phyloP scores from a whole-genome alignment of 768 basidiomycete genomes.

The Leucogyrophana mollusca region DNA sequence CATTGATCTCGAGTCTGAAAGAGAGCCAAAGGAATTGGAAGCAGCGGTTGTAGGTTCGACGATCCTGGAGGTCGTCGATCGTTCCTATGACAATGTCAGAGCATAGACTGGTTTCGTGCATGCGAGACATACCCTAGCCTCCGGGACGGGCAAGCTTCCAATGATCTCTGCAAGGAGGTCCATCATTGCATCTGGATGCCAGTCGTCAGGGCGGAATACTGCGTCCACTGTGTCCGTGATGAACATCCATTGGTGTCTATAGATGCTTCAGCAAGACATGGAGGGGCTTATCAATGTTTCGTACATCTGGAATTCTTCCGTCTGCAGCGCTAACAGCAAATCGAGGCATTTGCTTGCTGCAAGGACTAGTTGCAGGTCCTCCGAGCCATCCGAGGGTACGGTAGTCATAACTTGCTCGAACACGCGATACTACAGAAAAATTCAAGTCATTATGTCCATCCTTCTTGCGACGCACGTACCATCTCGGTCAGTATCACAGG shows the following conservation, averaged over 20 bases:
- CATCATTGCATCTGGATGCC: constrained; percentile 83
- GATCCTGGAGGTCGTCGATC: constrained; percentile 19
- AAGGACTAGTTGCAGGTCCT: constrained; percentile 78
- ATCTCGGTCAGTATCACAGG: constrained; percentile 92
- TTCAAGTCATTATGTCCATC: constrained; percentile 1
- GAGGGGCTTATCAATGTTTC: constrained; percentile 6
- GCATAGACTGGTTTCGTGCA: not conserved
- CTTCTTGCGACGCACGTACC: constrained; percentile 38
- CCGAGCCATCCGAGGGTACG: constrained; percentile 78
- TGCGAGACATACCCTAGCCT: constrained; percentile 23
- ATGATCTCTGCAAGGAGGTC: constrained; percentile 87
- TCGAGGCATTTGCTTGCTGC: constrained; percentile 95
- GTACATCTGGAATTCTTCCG: constrained; percentile 97
- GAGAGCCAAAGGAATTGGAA: constrained; percentile 18
- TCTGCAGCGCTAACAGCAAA: constrained; percentile 87
- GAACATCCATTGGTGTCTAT: constrained; percentile 97
- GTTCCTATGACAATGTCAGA: constrained; percentile 18
- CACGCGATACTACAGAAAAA: constrained; percentile 67
- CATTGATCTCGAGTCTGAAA: constrained; percentile 44
- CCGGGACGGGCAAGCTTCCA: constrained; percentile 57
- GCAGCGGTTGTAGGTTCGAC: constrained; percentile 19
- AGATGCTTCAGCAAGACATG: constrained; percentile 5
- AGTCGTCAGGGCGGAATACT: constrained; percentile 81
- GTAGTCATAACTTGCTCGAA: constrained; percentile 78
- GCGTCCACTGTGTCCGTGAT: constrained; percentile 97